These are phyloP conservation scores for Fomitopsis betulina DNA, from an alignment of 1,284 basidiomycete genomes.

Conservation along the genomic window DNA sequence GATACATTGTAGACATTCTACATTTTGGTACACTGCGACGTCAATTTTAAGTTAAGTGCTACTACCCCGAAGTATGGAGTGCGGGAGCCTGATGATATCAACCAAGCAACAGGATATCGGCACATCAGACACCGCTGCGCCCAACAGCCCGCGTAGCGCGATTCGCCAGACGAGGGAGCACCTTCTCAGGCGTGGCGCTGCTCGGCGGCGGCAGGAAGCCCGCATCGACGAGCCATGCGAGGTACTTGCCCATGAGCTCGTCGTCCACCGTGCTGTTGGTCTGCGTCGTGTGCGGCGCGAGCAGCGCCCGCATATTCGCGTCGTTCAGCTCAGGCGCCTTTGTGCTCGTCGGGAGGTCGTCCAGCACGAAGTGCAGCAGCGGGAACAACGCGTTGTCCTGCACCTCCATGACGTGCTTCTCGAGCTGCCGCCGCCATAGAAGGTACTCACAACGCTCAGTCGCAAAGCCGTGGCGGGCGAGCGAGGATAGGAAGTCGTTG, in stretches of 20 bases:
- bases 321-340: conserved; percentile 94
- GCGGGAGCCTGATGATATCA: too few relatives aligned
- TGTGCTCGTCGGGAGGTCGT: conserved; percentile 95
- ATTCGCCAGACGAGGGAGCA: conserved; percentile 38
- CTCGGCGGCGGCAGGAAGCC: conserved; percentile 79
- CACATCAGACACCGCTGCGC: conserved; percentile 33
- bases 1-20: too few relatives aligned
- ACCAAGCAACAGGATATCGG: too few relatives aligned
- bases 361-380: conserved; percentile 93
- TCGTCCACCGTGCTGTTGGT: conserved; percentile 72
- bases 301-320: conserved; percentile 70
- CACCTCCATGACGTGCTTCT: conserved; percentile 90
- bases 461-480: conserved; percentile 79
- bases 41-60: too few relatives aligned
- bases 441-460: conserved; percentile 85
- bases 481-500: conserved; percentile 81
- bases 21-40: too few relatives aligned
- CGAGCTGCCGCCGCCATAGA: conserved; percentile 87
- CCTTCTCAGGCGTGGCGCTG: conserved; percentile 31
- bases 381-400: conserved; percentile 98
- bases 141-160: conserved; percentile 40
- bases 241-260: conserved; percentile 79
- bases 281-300: conserved; percentile 41
- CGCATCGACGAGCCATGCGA: conserved; percentile 92
- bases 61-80: too few relatives aligned